These are phyloP conservation scores for Xerocomus brunneocitrinus DNA, from an alignment of 768 basidiomycete species.

Conservation along the genomic window DNA sequence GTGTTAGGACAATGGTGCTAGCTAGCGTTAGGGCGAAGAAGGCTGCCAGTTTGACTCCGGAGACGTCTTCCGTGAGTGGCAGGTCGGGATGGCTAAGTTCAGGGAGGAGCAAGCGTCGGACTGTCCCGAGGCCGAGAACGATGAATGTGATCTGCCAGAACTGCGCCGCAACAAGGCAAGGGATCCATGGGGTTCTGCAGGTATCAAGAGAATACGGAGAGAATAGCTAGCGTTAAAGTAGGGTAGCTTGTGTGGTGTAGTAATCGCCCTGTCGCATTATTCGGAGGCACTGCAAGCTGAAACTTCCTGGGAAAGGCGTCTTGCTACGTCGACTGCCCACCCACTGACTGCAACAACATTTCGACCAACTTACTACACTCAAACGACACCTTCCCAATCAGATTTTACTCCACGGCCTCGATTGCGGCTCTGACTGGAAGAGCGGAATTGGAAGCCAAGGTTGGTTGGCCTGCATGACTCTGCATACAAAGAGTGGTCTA, in stretches of 20 bases:
- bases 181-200: conserved; percentile 71
- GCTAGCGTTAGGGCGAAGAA: neutral
- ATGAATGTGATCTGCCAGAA: conserved; percentile 36
- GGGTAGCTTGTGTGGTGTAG: conserved; percentile 67
- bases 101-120: conserved; percentile 48
- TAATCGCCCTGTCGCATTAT: conserved; percentile 53
- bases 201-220: conserved; percentile 67
- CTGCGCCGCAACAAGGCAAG: conserved; percentile 46
- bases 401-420: too few relatives aligned
- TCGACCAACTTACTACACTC: too few relatives aligned
- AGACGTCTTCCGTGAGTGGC: conserved; percentile 37
- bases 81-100: conserved; percentile 36
- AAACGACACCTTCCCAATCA: too few relatives aligned
- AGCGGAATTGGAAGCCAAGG: too few relatives aligned
- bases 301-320: conserved; percentile 9
- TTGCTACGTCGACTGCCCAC: neutral
- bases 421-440: too few relatives aligned
- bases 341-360: too few relatives aligned
- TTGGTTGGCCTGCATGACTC: too few relatives aligned
- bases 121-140: conserved; percentile 33
- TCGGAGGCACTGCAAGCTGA: neutral
- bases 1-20: conserved; percentile 53
- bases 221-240: conserved; percentile 48
- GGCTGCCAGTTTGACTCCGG: conserved; percentile 42
- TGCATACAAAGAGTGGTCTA: too few relatives aligned